A percentile compares a stretch with the other conserved stretches of the same genome.
These are phyloP conservation scores for Myriangium duriaei DNA, from an alignment of 2,329 filamentous ascomycete species.

Conservation along the genomic window DNA sequence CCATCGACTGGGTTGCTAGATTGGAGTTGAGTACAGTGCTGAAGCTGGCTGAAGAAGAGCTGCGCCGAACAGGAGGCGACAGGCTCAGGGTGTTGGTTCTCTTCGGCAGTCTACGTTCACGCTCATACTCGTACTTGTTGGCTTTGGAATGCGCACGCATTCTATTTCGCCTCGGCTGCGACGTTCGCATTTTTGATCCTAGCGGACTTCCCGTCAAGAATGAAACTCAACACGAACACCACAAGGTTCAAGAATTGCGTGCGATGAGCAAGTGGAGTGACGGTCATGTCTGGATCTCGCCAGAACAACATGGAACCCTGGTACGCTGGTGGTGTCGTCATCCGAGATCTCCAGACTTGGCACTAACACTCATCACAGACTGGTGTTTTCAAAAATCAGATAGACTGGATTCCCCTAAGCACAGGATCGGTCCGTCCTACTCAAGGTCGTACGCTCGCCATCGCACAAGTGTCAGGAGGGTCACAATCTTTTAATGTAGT, in stretches of 20 bases:
- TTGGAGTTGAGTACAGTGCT: slow-evolving; percentile 44
- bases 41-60: slow-evolving; percentile 38
- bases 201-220: slow-evolving; percentile 50
- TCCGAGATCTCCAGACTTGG: slow-evolving; percentile 5
- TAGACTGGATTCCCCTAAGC: slow-evolving; percentile 55
- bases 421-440: slow-evolving; percentile 52
- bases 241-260: slow-evolving; percentile 51
- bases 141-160: slow-evolving; percentile 49
- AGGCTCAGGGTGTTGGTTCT: slow-evolving; percentile 47
- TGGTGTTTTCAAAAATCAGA: slow-evolving; percentile 56
- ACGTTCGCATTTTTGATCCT: slow-evolving; percentile 52
- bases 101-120: slow-evolving; percentile 46
- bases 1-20: slow-evolving; percentile 42
- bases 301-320: slow-evolving; percentile 55
- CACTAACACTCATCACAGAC: no score
- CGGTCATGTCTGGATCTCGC: slow-evolving; percentile 53
- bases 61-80: slow-evolving; percentile 25
- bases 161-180: slow-evolving; percentile 51
- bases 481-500: slow-evolving; percentile 57
- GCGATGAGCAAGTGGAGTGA: slow-evolving; percentile 52
- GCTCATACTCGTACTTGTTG: slow-evolving; percentile 49
- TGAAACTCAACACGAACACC: slow-evolving; percentile 43
- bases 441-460: slow-evolving; percentile 50
- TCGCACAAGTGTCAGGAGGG: slow-evolving; percentile 51
- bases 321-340: no score